Conservation (phyloP, 108 stramenopile genomes). For the Nitzschia sp. region DNA sequence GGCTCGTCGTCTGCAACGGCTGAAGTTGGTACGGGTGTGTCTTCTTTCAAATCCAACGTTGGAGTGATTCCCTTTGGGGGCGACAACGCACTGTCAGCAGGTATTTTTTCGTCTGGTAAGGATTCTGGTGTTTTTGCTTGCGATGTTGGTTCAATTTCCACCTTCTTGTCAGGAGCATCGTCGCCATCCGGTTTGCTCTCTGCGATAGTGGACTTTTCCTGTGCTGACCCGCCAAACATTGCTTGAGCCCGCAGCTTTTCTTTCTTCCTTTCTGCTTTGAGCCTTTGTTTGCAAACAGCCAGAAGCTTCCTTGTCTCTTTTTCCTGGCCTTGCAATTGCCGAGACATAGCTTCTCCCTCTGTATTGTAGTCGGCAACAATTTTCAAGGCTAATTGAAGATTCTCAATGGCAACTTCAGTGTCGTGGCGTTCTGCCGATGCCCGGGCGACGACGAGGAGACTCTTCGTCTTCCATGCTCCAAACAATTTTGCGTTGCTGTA, state of each 20-base stretch:
- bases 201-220: neutral
- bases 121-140: neutral
- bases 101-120: neutral
- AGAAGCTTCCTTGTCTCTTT: slow-evolving; percentile 61
- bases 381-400: slow-evolving; percentile 46
- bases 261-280: slow-evolving; percentile 49
- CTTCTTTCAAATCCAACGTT: neutral
- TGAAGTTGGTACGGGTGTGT: neutral
- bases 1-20: neutral
- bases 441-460: slow-evolving; percentile 53
- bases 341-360: slow-evolving; percentile 38
- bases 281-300: slow-evolving; percentile 22
- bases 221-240: slow-evolving; percentile 52
- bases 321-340: slow-evolving; percentile 46
- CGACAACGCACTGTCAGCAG: neutral
- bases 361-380: slow-evolving; percentile 43
- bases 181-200: neutral
- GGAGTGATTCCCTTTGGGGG: neutral
- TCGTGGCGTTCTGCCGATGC: slow-evolving; percentile 43
- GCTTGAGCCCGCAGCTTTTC: slow-evolving; percentile 73
- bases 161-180: neutral
- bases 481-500: slow-evolving; percentile 62
- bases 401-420: slow-evolving; percentile 34
- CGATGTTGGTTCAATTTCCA: neutral
- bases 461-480: slow-evolving; percentile 75